Evolutionary conservation across 2,329 filamentous ascomycete species (phyloP).

Genomic region (Colletotrichum somersetense): DNA sequence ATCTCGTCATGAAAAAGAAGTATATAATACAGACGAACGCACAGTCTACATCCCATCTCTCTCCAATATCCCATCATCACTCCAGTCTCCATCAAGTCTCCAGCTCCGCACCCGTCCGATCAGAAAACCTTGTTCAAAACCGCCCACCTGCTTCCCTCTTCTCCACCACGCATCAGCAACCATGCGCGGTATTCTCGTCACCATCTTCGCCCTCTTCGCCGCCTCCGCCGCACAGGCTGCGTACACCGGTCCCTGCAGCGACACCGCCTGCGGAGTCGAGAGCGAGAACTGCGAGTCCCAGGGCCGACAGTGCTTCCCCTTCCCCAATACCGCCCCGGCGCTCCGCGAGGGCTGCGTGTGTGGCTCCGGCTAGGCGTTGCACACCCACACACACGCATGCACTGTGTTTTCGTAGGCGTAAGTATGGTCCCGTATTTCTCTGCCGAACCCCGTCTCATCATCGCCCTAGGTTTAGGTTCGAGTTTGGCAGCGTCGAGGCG

Average conservation of each 20-base stretch:
- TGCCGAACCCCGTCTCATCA: constrained; percentile 8
- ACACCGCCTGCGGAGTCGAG: constrained; percentile 30
- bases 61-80: constrained; percentile 1
- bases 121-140: no score
- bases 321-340: constrained; percentile 34
- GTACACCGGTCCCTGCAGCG: constrained; percentile 32
- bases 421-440: background rate
- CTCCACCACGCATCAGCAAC: background rate
- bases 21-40: constrained; percentile 33
- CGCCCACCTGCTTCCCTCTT: background rate
- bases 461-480: constrained; percentile 18
- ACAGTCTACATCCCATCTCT: constrained; percentile 9
- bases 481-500: background rate
- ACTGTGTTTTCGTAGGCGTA: constrained; percentile 11
- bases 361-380: constrained; percentile 22
- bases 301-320: constrained; percentile 38
- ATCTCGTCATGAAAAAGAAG: constrained; percentile 11
- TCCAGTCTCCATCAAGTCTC: background rate
- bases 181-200: constrained; percentile 29
- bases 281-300: constrained; percentile 33
- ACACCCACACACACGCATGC: background rate
- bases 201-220: constrained; percentile 25
- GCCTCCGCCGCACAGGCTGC: constrained; percentile 5
- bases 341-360: constrained; percentile 38
- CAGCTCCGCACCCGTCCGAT: constrained; percentile 10